Evolutionary conservation across 768 basidiomycete species (phyloP).

Genomic region (Lactifluus echinatus): DNA sequence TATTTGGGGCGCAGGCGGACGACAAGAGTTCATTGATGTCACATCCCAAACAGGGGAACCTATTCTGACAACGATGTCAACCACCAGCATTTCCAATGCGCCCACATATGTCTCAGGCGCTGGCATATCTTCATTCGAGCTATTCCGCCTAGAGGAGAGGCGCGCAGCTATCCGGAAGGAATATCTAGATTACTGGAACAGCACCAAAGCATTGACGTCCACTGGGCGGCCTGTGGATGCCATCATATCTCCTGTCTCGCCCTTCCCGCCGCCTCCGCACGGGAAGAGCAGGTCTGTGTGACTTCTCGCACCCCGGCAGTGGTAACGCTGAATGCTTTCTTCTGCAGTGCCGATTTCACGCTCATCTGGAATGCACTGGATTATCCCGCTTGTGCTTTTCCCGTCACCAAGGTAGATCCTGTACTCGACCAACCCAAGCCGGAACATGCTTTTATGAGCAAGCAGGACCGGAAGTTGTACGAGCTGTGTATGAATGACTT

Average conservation of each 20-base stretch:
- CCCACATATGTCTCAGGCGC: slow-evolving; percentile 1
- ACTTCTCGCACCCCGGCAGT: not conserved
- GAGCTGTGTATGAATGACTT: slow-evolving; percentile 34
- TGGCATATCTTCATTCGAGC: slow-evolving; percentile 23
- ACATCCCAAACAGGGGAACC: slow-evolving; percentile 18
- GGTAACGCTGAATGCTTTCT: slow-evolving; percentile 2
- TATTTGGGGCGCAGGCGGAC: slow-evolving; percentile 19
- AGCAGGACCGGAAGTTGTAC: slow-evolving; percentile 37
- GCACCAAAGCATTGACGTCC: slow-evolving; percentile 33
- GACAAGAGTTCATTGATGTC: not conserved
- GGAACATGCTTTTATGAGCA: slow-evolving; percentile 34
- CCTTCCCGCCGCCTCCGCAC: slow-evolving; percentile 38
- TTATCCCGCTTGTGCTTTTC: slow-evolving; percentile 37
- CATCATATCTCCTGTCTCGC: slow-evolving; percentile 39
- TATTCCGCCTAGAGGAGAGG: slow-evolving; percentile 41
- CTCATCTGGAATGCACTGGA: slow-evolving; percentile 40
- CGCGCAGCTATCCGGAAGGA: slow-evolving; percentile 35
- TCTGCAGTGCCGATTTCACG: slow-evolving; percentile 37
- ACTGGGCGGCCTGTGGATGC: slow-evolving; percentile 47
- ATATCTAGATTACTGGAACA: slow-evolving; percentile 43
- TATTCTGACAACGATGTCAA: slow-evolving; percentile 15
- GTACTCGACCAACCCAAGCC: slow-evolving; percentile 30
- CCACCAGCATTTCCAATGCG: not conserved
- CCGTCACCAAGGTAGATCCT: slow-evolving; percentile 40
- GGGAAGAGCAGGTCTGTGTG: slow-evolving; percentile 33